Evolutionary conservation across 78 protist genomes (phyloP).

Genomic region (Monosiga brevicollis): DNA sequence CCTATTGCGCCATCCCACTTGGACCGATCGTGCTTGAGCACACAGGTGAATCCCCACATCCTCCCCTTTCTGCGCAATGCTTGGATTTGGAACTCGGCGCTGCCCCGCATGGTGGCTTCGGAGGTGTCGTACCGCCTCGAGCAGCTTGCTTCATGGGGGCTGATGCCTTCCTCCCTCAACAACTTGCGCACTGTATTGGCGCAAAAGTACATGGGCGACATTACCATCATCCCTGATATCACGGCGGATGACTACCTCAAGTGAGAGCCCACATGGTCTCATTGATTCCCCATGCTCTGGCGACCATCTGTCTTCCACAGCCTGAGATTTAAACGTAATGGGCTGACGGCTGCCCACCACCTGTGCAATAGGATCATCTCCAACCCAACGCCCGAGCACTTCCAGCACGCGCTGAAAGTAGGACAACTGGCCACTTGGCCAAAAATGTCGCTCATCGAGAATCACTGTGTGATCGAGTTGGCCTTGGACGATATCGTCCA

Average conservation of each 20-base stretch:
- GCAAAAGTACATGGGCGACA: slow-evolving; percentile 37
- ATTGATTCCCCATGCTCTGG: neutral
- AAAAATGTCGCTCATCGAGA: neutral
- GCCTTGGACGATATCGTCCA: neutral
- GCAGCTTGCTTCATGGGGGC: neutral
- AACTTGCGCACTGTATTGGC: slow-evolving; percentile 9
- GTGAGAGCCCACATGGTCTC: neutral
- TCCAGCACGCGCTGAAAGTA: neutral
- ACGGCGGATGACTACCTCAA: neutral
- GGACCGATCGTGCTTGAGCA: neutral
- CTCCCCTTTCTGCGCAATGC: slow-evolving; percentile 31
- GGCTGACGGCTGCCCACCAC: neutral
- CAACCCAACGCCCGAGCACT: neutral
- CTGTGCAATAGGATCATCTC: neutral
- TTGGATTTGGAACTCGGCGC: neutral
- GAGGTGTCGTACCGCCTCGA: neutral
- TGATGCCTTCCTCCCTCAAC: neutral
- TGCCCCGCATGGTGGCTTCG: neutral
- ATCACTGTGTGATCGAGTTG: neutral
- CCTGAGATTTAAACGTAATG: too few species aligned
- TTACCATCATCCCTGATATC: slow-evolving; percentile 34
- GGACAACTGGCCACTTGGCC: neutral
- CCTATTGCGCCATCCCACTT: neutral
- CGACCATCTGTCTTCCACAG: neutral
- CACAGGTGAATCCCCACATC: slow-evolving; percentile 46